Evolutionary conservation across 1,139 yeast species (phyloP).

Genomic region (Geotrichum carabidarum): DNA sequence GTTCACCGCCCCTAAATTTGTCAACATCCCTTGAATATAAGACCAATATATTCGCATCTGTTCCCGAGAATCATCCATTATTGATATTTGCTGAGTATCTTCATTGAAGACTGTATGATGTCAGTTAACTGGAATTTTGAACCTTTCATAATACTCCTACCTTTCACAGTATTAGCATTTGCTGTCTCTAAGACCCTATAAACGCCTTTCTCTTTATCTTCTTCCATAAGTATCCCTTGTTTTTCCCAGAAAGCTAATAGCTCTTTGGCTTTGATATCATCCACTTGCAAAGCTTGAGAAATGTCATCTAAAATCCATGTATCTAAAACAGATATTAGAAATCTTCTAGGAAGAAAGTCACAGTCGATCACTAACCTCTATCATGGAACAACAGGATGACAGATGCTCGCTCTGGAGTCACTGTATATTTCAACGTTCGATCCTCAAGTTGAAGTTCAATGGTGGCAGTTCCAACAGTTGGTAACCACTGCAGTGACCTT

Average conservation of each 20-base stretch:
- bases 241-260: slow-evolving; percentile 15
- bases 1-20: slow-evolving; percentile 50
- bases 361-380: slow-evolving; percentile 21
- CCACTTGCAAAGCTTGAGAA: slow-evolving; percentile 27
- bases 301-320: slow-evolving; percentile 21
- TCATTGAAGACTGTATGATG: not conserved
- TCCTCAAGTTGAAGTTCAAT: slow-evolving; percentile 54
- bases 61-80: slow-evolving; percentile 32
- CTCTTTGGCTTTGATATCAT: slow-evolving; percentile 25
- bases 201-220: slow-evolving; percentile 12
- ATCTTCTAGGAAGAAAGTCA: not conserved
- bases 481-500: slow-evolving; percentile 54
- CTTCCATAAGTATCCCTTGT: slow-evolving; percentile 21
- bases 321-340: not conserved
- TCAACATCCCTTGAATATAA: slow-evolving; percentile 51
- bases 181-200: slow-evolving; percentile 30
- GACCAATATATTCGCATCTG: slow-evolving; percentile 45
- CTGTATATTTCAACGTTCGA: slow-evolving; percentile 43
- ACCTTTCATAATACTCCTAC: slow-evolving; percentile 34
- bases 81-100: not conserved
- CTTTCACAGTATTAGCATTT: slow-evolving; percentile 33
- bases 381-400: slow-evolving; percentile 54
- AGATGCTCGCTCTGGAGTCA: slow-evolving; percentile 66
- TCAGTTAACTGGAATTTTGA: not conserved
- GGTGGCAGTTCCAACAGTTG: slow-evolving; percentile 58